phyloP scores from a whole-genome alignment of 2,329 filamentous ascomycete genomes.

The Penicillium sp. region DNA sequence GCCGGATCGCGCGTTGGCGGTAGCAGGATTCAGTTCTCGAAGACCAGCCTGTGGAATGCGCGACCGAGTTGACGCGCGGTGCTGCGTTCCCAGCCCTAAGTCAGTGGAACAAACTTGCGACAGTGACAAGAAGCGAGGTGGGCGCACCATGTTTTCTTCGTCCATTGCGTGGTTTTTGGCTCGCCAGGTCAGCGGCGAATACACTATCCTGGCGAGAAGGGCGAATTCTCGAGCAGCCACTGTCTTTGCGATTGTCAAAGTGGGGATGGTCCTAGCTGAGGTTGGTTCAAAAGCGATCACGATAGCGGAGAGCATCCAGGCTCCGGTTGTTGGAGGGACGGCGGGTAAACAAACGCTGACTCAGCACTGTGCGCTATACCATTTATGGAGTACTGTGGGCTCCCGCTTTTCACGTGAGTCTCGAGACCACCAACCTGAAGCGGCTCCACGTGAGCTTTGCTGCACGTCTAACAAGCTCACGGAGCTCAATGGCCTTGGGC shows the following conservation, averaged over 20 bases:
- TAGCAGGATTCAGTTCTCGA: slow-evolving; percentile 47
- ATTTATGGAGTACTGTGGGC: slow-evolving; percentile 7
- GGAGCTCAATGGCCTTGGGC: no score
- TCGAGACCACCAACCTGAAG: slow-evolving; percentile 5
- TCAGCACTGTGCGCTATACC: slow-evolving; percentile 18
- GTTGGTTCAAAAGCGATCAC: slow-evolving; percentile 8
- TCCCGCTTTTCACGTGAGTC: background rate
- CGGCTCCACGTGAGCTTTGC: slow-evolving; percentile 3
- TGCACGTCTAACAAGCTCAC: no score
- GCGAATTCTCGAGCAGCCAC: slow-evolving; percentile 22
- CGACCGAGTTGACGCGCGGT: slow-evolving; percentile 22
- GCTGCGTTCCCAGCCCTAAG: slow-evolving; percentile 17
- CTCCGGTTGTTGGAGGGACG: slow-evolving; percentile 29
- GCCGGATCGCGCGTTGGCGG: slow-evolving; percentile 47
- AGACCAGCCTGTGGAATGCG: slow-evolving; percentile 36
- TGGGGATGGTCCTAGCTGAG: slow-evolving; percentile 4
- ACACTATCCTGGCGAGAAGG: slow-evolving; percentile 19
- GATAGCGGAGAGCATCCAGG: slow-evolving; percentile 10
- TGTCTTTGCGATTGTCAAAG: slow-evolving; percentile 7
- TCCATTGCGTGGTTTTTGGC: slow-evolving; percentile 26
- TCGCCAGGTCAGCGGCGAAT: slow-evolving; percentile 21
- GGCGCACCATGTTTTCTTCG: slow-evolving; percentile 28
- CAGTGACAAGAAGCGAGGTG: slow-evolving; percentile 1
- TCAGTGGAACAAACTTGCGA: slow-evolving; percentile 10
- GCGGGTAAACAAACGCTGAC: slow-evolving; percentile 34